These are phyloP conservation scores for Oryza glumipatula DNA, from an alignment of 176 grass and related monocot genomes.

Conservation along the genomic window DNA sequence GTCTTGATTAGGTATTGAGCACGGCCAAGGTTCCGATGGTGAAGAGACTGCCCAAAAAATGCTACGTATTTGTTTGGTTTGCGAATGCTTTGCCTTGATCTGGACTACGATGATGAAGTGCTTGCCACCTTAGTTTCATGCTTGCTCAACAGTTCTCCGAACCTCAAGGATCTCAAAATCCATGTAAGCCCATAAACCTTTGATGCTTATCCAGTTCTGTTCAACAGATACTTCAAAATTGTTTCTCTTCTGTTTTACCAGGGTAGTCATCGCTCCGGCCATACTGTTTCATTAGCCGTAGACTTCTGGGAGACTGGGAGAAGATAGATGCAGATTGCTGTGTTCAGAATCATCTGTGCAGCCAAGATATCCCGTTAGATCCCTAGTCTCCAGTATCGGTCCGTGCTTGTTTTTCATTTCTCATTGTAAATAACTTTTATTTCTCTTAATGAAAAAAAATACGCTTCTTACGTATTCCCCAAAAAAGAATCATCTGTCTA, in stretches of 20 bases:
- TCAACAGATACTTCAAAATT: background rate
- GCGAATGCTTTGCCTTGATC: constrained; percentile 20
- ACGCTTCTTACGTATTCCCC: too few relatives aligned
- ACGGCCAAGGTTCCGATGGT: background rate
- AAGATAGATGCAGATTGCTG: background rate
- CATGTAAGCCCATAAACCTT: constrained; percentile 2
- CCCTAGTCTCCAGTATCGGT: too few relatives aligned
- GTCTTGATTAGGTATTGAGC: constrained; percentile 29
- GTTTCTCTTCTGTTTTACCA: background rate
- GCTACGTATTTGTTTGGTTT: constrained; percentile 1
- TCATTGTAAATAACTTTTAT: too few relatives aligned
- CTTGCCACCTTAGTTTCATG: constrained; percentile 34
- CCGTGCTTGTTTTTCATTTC: too few relatives aligned
- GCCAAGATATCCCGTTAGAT: too few relatives aligned
- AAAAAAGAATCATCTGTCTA: background rate
- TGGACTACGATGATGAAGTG: constrained; percentile 21
- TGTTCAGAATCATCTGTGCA: background rate
- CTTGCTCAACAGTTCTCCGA: constrained; percentile 48
- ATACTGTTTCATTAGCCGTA: background rate
- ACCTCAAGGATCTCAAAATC: constrained; percentile 43
- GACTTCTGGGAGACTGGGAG: constrained; percentile 10
- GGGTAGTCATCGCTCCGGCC: too few relatives aligned
- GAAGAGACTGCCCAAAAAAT: constrained; percentile 18
- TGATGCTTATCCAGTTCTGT: background rate
- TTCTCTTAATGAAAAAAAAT: too few relatives aligned